phyloP scores from a whole-genome alignment of 78 protist genomes.

The Neovahlkampfia damariscottae region DNA sequence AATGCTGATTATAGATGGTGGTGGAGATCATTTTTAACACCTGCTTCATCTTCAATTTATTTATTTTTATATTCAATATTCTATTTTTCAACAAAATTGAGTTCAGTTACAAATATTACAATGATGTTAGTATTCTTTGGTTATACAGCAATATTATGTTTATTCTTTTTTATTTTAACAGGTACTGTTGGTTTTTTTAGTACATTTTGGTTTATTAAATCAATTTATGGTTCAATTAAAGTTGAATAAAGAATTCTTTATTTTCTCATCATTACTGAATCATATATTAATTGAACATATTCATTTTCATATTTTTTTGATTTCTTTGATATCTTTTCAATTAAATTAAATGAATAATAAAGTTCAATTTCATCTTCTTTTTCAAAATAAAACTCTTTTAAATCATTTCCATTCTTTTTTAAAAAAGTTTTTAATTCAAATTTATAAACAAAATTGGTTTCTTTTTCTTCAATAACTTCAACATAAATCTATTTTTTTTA shows the following conservation, averaged over 20 bases:
- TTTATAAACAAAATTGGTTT: too few relatives aligned
- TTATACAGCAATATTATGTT: slow-evolving; percentile 60
- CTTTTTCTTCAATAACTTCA: too few relatives aligned
- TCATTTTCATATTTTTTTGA: too few relatives aligned
- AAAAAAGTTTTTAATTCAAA: too few relatives aligned
- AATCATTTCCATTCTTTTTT: too few relatives aligned
- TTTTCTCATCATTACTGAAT: background rate
- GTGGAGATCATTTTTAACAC: slow-evolving; percentile 89
- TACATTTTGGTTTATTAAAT: slow-evolving; percentile 48
- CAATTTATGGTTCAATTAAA: slow-evolving; percentile 63
- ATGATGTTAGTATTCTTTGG: slow-evolving; percentile 65
- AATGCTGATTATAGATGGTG: slow-evolving; percentile 88
- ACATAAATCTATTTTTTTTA: too few relatives aligned
- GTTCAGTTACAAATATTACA: slow-evolving; percentile 4
- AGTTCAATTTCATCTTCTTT: too few relatives aligned
- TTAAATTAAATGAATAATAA: too few relatives aligned
- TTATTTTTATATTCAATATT: slow-evolving; percentile 76
- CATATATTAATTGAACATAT: too few relatives aligned
- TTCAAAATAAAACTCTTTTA: too few relatives aligned
- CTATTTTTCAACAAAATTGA: slow-evolving; percentile 61
- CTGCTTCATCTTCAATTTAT: slow-evolving; percentile 75
- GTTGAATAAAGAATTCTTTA: slow-evolving; percentile 15
- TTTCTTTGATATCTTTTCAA: too few relatives aligned
- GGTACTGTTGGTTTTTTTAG: slow-evolving; percentile 66
- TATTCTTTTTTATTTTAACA: slow-evolving; percentile 72